A percentile compares a stretch with the other conserved stretches of the same genome.
Evolutionary conservation across 2,329 filamentous ascomycete genomes (phyloP).

Genomic region (Apiospora koreana): DNA sequence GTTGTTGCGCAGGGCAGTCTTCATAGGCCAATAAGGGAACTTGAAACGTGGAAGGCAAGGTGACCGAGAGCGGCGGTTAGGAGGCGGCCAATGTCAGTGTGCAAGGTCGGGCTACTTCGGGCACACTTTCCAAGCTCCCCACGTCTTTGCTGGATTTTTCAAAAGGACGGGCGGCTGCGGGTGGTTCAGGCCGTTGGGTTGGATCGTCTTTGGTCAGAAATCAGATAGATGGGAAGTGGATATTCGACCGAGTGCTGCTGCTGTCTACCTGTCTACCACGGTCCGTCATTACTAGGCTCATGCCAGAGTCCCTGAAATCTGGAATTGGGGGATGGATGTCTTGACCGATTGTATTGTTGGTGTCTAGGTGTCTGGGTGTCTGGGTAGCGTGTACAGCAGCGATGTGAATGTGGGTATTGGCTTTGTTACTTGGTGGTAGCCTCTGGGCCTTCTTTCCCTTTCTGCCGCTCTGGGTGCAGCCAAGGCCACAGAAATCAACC

Average conservation of each 20-base stretch:
- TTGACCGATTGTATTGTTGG: constrained; percentile 10
- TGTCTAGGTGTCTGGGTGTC: background rate
- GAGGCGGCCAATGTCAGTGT: constrained; percentile 16
- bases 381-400: background rate
- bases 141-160: constrained; percentile 7
- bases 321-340: constrained; percentile 5
- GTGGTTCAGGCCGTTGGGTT: constrained; percentile 5
- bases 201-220: constrained; percentile 1
- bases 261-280: constrained; percentile 7
- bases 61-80: constrained; percentile 20
- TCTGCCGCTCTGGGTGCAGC: constrained; percentile 5
- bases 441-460: constrained; percentile 8
- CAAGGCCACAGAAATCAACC: background rate
- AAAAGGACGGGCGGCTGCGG: constrained; percentile 3
- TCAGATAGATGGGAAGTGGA: constrained; percentile 9
- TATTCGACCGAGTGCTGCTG: constrained; percentile 8
- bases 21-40: constrained; percentile 18
- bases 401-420: constrained; percentile 6
- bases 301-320: constrained; percentile 8
- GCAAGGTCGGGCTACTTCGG: constrained; percentile 13
- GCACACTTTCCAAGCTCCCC: background rate
- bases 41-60: constrained; percentile 17
- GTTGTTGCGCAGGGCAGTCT: constrained; percentile 11
- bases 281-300: constrained; percentile 8
- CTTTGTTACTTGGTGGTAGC: background rate